Evolutionary conservation across 2,329 filamentous ascomycete genomes (phyloP).

Genomic region (Aspergillus neotritici): DNA sequence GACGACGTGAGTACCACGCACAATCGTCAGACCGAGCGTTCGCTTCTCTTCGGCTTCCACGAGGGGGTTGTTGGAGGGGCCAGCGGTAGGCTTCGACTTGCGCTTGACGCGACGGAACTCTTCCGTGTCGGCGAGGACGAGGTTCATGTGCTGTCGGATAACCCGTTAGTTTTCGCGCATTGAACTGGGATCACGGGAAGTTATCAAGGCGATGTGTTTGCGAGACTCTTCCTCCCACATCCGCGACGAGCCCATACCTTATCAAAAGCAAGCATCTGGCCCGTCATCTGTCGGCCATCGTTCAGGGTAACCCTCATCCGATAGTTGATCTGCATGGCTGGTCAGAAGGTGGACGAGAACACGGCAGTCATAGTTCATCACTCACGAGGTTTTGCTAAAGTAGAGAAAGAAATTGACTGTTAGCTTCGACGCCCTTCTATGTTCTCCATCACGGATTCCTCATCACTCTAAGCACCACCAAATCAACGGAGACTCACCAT

Average conservation of each 20-base stretch:
- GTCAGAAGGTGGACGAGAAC: slow-evolving; percentile 42
- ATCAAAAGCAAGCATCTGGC: slow-evolving; percentile 97
- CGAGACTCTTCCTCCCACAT: not conserved
- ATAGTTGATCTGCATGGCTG: slow-evolving; percentile 77
- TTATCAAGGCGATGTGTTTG: slow-evolving; percentile 3
- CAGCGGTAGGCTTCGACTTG: slow-evolving; percentile 63
- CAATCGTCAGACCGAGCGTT: slow-evolving; percentile 88
- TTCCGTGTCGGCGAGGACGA: slow-evolving; percentile 97
- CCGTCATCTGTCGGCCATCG: slow-evolving; percentile 93
- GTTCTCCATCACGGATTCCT: too few relatives aligned
- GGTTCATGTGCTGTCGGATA: slow-evolving; percentile 80
- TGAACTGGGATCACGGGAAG: not conserved
- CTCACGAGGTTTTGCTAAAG: slow-evolving; percentile 61
- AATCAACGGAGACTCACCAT: slow-evolving; percentile 66
- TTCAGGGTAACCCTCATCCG: slow-evolving; percentile 95
- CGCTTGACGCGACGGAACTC: slow-evolving; percentile 90
- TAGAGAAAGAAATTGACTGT: slow-evolving; percentile 33
- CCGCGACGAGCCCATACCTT: slow-evolving; percentile 55
- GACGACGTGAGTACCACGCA: slow-evolving; percentile 90
- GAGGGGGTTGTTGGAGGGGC: slow-evolving; percentile 56
- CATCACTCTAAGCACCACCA: not conserved
- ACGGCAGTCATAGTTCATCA: slow-evolving; percentile 10
- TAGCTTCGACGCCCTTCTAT: slow-evolving; percentile 42
- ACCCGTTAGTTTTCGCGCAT: too few relatives aligned
- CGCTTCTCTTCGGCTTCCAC: slow-evolving; percentile 94